phyloP scores from a whole-genome alignment of 176 grass and related monocot genomes.

The Bolboschoenus planiculmis region DNA sequence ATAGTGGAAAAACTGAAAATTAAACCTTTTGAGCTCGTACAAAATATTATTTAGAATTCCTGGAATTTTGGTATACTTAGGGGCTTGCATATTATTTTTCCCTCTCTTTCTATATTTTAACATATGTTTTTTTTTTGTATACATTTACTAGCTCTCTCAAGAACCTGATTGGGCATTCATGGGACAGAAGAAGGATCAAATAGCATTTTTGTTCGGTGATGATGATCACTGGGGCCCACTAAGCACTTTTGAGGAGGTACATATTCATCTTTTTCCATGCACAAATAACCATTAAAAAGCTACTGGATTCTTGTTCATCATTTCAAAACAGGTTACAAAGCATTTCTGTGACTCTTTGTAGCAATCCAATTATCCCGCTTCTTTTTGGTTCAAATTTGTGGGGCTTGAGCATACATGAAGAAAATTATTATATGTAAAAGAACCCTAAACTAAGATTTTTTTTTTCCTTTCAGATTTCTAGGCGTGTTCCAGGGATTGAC shows the following conservation, averaged over 20 bases:
- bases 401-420: neutral
- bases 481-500: conserved; percentile 32
- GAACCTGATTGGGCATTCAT: conserved; percentile 81
- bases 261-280: conserved; percentile 2
- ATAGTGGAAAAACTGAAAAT: neutral
- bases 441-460: neutral
- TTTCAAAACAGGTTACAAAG: neutral
- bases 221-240: conserved; percentile 93
- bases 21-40: neutral
- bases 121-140: conserved; percentile 13
- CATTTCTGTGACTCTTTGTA: neutral
- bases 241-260: conserved; percentile 75
- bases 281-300: neutral
- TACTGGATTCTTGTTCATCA: neutral
- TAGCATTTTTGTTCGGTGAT: conserved; percentile 63
- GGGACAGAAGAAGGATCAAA: conserved; percentile 43
- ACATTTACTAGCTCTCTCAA: conserved; percentile 44
- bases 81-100: neutral
- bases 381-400: neutral
- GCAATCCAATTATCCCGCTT: neutral
- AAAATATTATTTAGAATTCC: neutral
- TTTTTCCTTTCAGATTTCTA: conserved; percentile 49
- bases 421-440: neutral
- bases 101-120: conserved; percentile 1
- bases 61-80: neutral